Evolutionary conservation across 1,284 basidiomycete genomes (phyloP), one percentile per base, ranked within the genome.

Genomic region (Cryptococcus neoformans): DNA sequence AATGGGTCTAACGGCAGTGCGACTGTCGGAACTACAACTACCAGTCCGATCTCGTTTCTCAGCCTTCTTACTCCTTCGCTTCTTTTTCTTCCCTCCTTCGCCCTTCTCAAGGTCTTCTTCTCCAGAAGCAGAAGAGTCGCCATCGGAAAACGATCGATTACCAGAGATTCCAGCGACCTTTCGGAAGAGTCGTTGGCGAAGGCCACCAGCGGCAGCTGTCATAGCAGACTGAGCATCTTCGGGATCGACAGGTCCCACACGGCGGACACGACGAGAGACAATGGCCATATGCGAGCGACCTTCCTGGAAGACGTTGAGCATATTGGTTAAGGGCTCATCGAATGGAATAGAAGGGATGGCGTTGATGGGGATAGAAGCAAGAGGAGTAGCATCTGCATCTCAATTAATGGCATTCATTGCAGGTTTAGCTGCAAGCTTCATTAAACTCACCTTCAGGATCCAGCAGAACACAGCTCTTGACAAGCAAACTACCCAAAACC

Each of bases 241-340:
- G 4, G 12, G 10, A 12, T 37, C 49, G 7, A 14, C 46, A 6
- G 49, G 49, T 42, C 71, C 67, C 49, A 70, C 60, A 38, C 60
- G 38, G 56, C 66, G 47, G 54, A 66, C 82, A 81, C 63, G 59
- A 48, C 87, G 83, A 56, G 85, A 85, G 60, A 95, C 90, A 62
- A 94, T 88, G 36, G 92, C 92, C 83, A 95, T 92, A 72, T 95
- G 92, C 44, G 87, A 90, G 42, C 90, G 83, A 39, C 68, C 92
- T 70, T 93, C 90, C 73, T 94, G 92, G 76, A 95, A 95, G 59
- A 83, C 87, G 73, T 94, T 92, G 53, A 95, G 82, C 62, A 94
- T 89, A 42, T 89, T 87, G 17, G 94, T 83, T 4, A 95, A 80
- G 17, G 90, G 84, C 73, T 93, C 90, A 65, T 94, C 90, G 55